A percentile compares a stretch with the other conserved stretches of the same genome.
Conservation (phyloP, 768 basidiomycete species). For the Galerina marginata region DNA sequence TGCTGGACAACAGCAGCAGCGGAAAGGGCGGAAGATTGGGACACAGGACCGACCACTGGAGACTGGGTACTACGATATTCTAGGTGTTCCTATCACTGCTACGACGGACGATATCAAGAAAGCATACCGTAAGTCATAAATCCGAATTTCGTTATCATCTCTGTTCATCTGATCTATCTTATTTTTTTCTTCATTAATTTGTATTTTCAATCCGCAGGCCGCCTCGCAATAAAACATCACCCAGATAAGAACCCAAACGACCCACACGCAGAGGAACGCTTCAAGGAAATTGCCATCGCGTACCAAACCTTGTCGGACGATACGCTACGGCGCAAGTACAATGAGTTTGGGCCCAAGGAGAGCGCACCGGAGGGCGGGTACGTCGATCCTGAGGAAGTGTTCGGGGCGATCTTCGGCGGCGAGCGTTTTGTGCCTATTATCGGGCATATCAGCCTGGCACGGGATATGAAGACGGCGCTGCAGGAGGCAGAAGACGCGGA, state of each 20-base stretch:
- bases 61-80: constrained; percentile 88
- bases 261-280: constrained; percentile 83
- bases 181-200: too few relatives aligned
- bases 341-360: constrained; percentile 89
- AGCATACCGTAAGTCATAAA: constrained; percentile 71
- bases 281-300: constrained; percentile 90
- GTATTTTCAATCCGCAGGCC: constrained; percentile 47
- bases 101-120: constrained; percentile 89
- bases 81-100: constrained; percentile 77
- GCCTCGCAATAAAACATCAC: constrained; percentile 88
- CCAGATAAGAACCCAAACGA: constrained; percentile 94
- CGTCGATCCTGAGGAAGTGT: constrained; percentile 85
- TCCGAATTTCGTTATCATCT: background rate
- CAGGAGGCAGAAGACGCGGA: constrained; percentile 85
- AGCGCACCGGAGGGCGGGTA: constrained; percentile 84
- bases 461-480: constrained; percentile 91
- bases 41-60: constrained; percentile 89
- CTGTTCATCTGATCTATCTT: background rate
- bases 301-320: constrained; percentile 87
- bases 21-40: constrained; percentile 80
- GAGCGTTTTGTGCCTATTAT: constrained; percentile 88
- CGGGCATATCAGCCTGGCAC: constrained; percentile 84
- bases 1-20: constrained; percentile 25
- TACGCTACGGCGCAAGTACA: constrained; percentile 79
- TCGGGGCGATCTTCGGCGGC: constrained; percentile 88